Evolutionary conservation across 2,329 filamentous ascomycete species (phyloP).

Genomic region (Fusarium sp.): DNA sequence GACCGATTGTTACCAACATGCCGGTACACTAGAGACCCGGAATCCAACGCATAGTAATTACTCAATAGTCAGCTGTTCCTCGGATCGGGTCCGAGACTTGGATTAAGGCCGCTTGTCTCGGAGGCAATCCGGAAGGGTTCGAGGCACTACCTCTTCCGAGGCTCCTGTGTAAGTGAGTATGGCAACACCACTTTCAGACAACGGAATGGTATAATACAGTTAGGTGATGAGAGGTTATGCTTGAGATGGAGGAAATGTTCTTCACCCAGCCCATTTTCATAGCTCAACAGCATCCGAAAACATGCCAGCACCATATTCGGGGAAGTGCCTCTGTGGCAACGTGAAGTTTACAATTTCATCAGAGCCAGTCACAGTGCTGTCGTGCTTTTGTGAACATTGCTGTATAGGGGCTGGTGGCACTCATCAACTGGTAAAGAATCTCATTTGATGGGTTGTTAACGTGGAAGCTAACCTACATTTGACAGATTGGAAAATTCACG

Average conservation of each 20-base stretch:
- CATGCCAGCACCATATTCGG: constrained; percentile 27
- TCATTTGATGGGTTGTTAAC: rapidly evolving
- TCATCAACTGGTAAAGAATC: constrained; percentile 24
- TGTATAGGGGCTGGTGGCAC: constrained; percentile 31
- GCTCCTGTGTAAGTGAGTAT: neutral
- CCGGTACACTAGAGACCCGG: neutral
- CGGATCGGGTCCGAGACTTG: neutral
- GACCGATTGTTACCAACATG: neutral
- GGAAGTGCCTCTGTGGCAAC: constrained; percentile 32
- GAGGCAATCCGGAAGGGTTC: neutral
- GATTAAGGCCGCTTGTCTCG: neutral
- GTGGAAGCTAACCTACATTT: neutral
- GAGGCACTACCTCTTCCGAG: neutral
- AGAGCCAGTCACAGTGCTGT: constrained; percentile 26
- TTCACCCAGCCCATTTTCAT: rapidly evolving
- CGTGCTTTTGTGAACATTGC: constrained; percentile 37
- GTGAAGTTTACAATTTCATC: constrained; percentile 17
- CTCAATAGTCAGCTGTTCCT: neutral
- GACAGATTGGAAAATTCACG: constrained; percentile 44
- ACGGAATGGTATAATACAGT: neutral
- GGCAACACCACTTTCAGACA: neutral
- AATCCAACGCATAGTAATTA: neutral
- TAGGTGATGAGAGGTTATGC: rapidly evolving
- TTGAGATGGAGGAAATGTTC: rapidly evolving
- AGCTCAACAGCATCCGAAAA: neutral